Evolutionary conservation across 306 rosid genomes (phyloP).

Genomic region (Erythrophleum fordii): DNA sequence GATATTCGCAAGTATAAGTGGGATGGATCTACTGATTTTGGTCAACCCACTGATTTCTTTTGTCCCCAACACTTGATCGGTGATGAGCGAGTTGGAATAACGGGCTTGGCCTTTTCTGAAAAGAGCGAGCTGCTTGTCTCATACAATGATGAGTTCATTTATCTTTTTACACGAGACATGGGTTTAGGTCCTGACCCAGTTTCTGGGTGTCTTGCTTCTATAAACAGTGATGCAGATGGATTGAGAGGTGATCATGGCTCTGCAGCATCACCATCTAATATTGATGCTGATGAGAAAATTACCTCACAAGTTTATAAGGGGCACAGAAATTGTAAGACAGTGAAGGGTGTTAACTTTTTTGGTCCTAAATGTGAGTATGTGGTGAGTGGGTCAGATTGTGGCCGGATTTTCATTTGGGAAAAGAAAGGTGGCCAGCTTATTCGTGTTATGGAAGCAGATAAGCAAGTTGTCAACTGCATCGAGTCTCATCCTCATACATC

Average conservation of each 20-base stretch:
- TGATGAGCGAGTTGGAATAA: conserved; percentile 64
- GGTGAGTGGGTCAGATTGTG: conserved; percentile 94
- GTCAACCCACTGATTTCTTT: conserved; percentile 65
- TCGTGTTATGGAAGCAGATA: conserved; percentile 92
- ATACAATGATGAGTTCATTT: conserved; percentile 74
- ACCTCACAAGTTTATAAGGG: conserved; percentile 82
- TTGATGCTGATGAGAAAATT: conserved; percentile 48
- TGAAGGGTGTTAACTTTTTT: conserved; percentile 85
- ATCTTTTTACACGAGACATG: conserved; percentile 82
- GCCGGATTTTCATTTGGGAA: conserved; percentile 88
- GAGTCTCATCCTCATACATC: conserved; percentile 87
- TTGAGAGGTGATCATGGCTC: conserved; percentile 43
- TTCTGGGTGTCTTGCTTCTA: conserved; percentile 4
- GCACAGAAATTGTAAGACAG: conserved; percentile 74
- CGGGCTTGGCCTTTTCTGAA: conserved; percentile 94
- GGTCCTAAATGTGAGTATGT: conserved; percentile 94
- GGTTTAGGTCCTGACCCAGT: conserved; percentile 71
- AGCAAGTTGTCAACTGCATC: conserved; percentile 75
- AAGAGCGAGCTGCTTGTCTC: conserved; percentile 88
- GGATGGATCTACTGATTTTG: conserved; percentile 75
- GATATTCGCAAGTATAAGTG: conserved; percentile 79
- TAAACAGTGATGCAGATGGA: conserved; percentile 60
- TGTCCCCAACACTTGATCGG: conserved; percentile 82
- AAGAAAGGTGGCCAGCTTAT: conserved; percentile 82
- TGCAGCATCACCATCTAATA: conserved; percentile 44